Evolutionary conservation across 1,139 yeast genomes (phyloP).

Genomic region (Protomyces macrosporus): DNA sequence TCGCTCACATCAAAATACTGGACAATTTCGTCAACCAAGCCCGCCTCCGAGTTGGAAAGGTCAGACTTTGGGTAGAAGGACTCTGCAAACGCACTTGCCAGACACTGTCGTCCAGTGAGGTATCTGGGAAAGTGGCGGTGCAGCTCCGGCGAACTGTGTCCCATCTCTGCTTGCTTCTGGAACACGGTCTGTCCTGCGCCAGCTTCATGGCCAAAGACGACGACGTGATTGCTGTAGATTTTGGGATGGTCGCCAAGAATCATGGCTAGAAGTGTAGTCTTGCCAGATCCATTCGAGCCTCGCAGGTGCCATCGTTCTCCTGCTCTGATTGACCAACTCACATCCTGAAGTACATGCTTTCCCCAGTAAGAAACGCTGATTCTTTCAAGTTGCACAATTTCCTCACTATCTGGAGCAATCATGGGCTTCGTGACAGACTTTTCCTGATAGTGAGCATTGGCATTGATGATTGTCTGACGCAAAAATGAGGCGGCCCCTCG

Average conservation of each 20-base stretch:
- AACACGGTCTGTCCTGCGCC: slow-evolving; percentile 74
- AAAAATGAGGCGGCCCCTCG: slow-evolving; percentile 46
- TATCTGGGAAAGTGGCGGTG: slow-evolving; percentile 70
- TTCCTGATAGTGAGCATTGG: background rate
- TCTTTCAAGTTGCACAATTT: slow-evolving; percentile 53
- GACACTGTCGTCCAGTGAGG: slow-evolving; percentile 43
- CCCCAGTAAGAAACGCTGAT: slow-evolving; percentile 66
- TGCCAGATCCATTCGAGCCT: slow-evolving; percentile 91
- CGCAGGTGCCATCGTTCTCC: slow-evolving; percentile 85
- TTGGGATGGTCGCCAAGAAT: slow-evolving; percentile 96
- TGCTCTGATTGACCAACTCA: slow-evolving; percentile 59
- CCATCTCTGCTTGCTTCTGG: slow-evolving; percentile 71
- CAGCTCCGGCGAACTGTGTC: slow-evolving; percentile 85
- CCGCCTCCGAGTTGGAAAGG: slow-evolving; percentile 37
- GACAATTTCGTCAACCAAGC: slow-evolving; percentile 28
- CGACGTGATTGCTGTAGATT: slow-evolving; percentile 73
- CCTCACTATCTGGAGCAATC: background rate
- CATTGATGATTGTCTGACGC: background rate
- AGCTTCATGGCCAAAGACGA: slow-evolving; percentile 61
- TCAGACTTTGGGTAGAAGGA: slow-evolving; percentile 15
- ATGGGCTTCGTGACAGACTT: background rate
- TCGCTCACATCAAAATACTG: slow-evolving; percentile 35
- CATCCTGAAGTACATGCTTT: slow-evolving; percentile 52
- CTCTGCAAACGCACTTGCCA: slow-evolving; percentile 49
- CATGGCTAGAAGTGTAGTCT: slow-evolving; percentile 75